phyloP scores from a whole-genome alignment of 1,139 yeast genomes.

The Kluyveromyces sp. region DNA sequence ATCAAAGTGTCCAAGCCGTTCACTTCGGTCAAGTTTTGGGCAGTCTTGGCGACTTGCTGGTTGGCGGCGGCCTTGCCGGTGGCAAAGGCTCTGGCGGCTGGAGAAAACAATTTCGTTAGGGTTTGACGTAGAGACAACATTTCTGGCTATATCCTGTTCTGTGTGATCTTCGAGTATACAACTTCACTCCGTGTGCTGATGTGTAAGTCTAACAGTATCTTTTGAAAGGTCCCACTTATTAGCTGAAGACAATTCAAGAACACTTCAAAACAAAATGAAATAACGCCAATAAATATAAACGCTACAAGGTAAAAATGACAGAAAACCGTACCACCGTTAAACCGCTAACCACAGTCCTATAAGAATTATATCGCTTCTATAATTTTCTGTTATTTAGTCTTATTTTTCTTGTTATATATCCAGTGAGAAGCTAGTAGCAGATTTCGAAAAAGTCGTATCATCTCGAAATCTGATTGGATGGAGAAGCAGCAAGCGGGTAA shows the following conservation, averaged over 20 bases:
- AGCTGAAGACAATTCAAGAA: too few relatives aligned
- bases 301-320: too few relatives aligned
- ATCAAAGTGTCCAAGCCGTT: conserved; percentile 73
- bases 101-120: conserved; percentile 19
- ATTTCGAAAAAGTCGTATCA: too few relatives aligned
- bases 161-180: background rate
- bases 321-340: background rate
- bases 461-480: background rate
- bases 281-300: background rate
- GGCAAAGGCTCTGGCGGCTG: conserved; percentile 28
- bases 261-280: too few relatives aligned
- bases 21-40: conserved; percentile 67
- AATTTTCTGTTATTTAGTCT: background rate
- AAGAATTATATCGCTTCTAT: background rate
- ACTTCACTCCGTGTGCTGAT: background rate
- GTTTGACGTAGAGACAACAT: conserved; percentile 27
- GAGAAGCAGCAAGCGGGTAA: background rate
- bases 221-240: too few relatives aligned
- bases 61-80: conserved; percentile 22
- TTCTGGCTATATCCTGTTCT: background rate
- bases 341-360: too few relatives aligned
- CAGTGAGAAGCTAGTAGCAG: too few relatives aligned
- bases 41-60: conserved; percentile 47
- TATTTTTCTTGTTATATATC: background rate
- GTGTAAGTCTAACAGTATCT: too few relatives aligned